Percentiles rank a stretch among this genome's conserved stretches.
phyloP scores from a whole-genome alignment of 2,329 filamentous ascomycete species.

The Pyricularia pennisetigena region DNA sequence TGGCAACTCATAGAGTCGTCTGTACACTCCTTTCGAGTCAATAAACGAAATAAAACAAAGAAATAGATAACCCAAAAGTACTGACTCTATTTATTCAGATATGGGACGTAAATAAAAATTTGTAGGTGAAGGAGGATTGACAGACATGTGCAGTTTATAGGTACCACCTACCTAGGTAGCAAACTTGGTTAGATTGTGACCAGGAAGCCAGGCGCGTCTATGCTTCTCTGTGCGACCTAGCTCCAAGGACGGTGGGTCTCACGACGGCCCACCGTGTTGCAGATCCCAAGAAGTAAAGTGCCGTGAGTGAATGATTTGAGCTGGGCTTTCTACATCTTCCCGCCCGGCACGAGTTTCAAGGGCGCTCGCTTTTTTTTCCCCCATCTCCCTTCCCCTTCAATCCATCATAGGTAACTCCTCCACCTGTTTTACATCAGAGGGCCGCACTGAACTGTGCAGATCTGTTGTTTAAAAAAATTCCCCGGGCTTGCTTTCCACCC shows the following conservation, averaged over 20 bases:
- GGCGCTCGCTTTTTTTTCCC: neutral
- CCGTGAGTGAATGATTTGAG: neutral
- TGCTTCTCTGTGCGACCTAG: neutral
- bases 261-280: neutral
- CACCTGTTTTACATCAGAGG: neutral
- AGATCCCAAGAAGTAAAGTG: neutral
- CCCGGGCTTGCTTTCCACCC: neutral
- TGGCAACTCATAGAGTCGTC: neutral
- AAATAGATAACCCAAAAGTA: neutral
- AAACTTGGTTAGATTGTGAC: neutral
- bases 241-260: neutral
- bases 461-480: neutral
- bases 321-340: neutral
- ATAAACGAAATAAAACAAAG: neutral
- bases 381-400: neutral
- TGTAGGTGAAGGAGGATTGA: no score
- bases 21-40: neutral
- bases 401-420: neutral
- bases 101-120: no score
- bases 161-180: no score
- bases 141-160: no score
- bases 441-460: neutral
- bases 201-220: neutral
- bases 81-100: no score
- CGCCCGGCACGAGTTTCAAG: neutral